Evolutionary conservation across 148 eudicot genomes (phyloP).

Genomic region (Cornus kousa): DNA sequence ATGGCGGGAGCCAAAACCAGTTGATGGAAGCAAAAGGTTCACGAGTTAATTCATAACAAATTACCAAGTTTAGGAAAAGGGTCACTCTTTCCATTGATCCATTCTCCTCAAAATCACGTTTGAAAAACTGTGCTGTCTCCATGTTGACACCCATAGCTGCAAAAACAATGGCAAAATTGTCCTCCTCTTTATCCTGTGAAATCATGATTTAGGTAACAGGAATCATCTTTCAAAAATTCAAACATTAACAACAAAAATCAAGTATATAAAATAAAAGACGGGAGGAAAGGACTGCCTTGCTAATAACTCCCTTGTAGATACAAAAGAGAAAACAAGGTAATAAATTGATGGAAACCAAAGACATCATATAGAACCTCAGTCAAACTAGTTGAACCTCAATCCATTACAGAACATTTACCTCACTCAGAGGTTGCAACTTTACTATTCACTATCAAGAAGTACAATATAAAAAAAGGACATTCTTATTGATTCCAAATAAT

Average conservation of each 20-base stretch:
- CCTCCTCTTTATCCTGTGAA: slow-evolving; percentile 73
- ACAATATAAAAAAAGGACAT: background rate
- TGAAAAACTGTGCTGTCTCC: slow-evolving; percentile 99
- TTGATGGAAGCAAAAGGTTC: background rate
- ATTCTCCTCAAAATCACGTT: slow-evolving; percentile 99
- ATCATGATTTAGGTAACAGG: background rate
- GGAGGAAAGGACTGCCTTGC: background rate
- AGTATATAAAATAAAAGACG: background rate
- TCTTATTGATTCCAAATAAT: background rate
- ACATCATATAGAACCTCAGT: background rate
- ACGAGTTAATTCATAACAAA: background rate
- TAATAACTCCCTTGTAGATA: background rate
- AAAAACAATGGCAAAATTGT: slow-evolving; percentile 98
- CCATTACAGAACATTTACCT: background rate
- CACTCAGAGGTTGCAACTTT: background rate
- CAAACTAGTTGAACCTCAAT: background rate
- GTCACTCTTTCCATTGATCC: slow-evolving; percentile 99
- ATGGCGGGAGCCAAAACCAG: background rate
- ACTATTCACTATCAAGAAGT: background rate
- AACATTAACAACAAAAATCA: background rate
- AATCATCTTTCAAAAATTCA: slow-evolving; percentile 4
- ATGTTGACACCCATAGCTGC: slow-evolving; percentile 99
- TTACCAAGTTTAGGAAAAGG: slow-evolving; percentile 90
- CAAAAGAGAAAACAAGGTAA: background rate
- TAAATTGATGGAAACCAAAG: slow-evolving; percentile 2